Evolutionary conservation across 202 grass and related monocot genomes (phyloP), one percentile per base, ranked within the genome.

Genomic region (Zizania palustris): DNA sequence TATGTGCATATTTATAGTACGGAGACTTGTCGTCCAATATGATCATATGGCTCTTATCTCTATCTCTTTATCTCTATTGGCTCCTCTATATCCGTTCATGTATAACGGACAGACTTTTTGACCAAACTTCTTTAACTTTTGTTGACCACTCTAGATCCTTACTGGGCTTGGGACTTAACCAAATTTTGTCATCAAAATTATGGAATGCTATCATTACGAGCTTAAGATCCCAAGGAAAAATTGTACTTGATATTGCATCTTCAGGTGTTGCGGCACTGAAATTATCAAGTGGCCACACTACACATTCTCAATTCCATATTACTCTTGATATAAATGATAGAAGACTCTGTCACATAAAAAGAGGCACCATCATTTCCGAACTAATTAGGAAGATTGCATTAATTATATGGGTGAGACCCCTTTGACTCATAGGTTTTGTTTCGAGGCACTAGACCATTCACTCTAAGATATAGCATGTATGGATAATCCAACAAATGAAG

Each of bases 401-500:
- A n/a, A n/a, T n/a, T n/a, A n/a, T n/a, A n/a, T n/a, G n/a, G n/a
- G n/a, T n/a, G n/a, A 81, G 1, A 58, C 67, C 0, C 68, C 67
- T 0, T 64, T 81, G 44, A 33, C 13, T 0, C 67, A 72, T 53
- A 39, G 19, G 0, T 5, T 8, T 0, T 73, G 13, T 18, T 67
- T 74, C 10, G 69, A 67, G 1, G 39, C 60, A 1, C 5, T 73
- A 0, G 79, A 66, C 3, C 4, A 14, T 0, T 37, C 18, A 0
- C 0, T 82, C 0, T 0, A 4, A 4, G 69, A 75, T 16, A 46
- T 75, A 3, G 1, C 65, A 0, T 65, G 13, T 0, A 2, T 38
- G 3, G 0, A 8, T 1, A 0, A 45, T 1, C 0, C 19, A 4
- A 0, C 0, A 0, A 75, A 57, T 3, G 0, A 6, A 0, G 70